Evolutionary conservation across 2,329 filamentous ascomycete species (phyloP).

Genomic region (Phaeosphaeria sp.): DNA sequence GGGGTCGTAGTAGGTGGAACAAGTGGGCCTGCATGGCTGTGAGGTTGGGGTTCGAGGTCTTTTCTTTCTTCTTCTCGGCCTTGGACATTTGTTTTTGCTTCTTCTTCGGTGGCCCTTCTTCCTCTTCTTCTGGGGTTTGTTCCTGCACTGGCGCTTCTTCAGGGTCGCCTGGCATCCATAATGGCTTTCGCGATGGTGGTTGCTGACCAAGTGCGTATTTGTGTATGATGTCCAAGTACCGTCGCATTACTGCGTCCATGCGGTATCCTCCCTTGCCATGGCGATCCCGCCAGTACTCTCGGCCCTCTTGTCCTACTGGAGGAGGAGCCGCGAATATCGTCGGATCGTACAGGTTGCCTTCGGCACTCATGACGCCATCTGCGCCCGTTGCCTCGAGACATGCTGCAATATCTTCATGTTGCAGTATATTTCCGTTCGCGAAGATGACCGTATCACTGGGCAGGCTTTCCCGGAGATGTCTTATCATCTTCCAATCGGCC

Average conservation of each 20-base stretch:
- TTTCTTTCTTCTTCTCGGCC: conserved; percentile 56
- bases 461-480: conserved; percentile 80
- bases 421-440: conserved; percentile 93
- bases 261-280: conserved; percentile 85
- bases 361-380: conserved; percentile 94
- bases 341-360: conserved; percentile 92
- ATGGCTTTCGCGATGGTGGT: conserved; percentile 70
- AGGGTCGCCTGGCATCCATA: conserved; percentile 71
- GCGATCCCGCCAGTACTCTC: conserved; percentile 83
- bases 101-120: conserved; percentile 45
- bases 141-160: conserved; percentile 47
- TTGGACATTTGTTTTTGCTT: conserved; percentile 46
- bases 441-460: conserved; percentile 91
- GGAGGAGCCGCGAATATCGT: conserved; percentile 80
- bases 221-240: conserved; percentile 92
- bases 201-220: conserved; percentile 71
- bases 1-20: conserved; percentile 86
- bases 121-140: conserved; percentile 19
- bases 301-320: conserved; percentile 66
- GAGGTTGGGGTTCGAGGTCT: conserved; percentile 69
- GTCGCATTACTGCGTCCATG: conserved; percentile 83
- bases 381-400: conserved; percentile 86
- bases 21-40: conserved; percentile 87
- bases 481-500: conserved; percentile 88
- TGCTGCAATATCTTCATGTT: conserved; percentile 74